Evolutionary conservation across 352 stramenopile genomes (phyloP).

Genomic region (Globisporangium yorkense): DNA sequence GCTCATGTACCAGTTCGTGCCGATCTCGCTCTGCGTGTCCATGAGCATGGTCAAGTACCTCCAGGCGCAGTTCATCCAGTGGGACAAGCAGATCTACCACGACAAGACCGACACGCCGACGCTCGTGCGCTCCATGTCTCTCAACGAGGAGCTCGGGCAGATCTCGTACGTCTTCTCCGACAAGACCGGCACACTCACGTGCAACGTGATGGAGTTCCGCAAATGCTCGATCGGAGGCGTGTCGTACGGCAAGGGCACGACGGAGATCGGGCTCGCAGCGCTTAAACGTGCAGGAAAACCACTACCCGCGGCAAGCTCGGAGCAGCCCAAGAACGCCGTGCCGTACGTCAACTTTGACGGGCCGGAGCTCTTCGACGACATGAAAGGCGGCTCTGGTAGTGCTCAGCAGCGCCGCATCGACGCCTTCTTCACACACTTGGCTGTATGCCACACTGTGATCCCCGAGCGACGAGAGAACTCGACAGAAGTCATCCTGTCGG

Average conservation of each 20-base stretch:
- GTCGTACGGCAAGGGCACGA: slow-evolving; percentile 86
- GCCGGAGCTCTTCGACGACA: slow-evolving; percentile 56
- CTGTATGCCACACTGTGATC: slow-evolving; percentile 95
- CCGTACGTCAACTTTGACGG: slow-evolving; percentile 77
- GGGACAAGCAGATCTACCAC: slow-evolving; percentile 93
- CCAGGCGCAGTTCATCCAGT: slow-evolving; percentile 93
- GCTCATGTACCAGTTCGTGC: slow-evolving; percentile 96
- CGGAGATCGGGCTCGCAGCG: slow-evolving; percentile 70
- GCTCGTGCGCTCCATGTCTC: slow-evolving; percentile 89
- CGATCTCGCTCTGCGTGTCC: slow-evolving; percentile 96
- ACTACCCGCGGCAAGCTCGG: slow-evolving; percentile 23
- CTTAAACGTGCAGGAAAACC: slow-evolving; percentile 55
- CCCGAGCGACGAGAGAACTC: slow-evolving; percentile 89
- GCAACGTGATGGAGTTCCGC: slow-evolving; percentile 98
- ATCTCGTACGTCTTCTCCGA: slow-evolving; percentile 99
- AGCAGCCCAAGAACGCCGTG: slow-evolving; percentile 23
- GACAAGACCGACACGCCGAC: slow-evolving; percentile 81
- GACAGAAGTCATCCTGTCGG: slow-evolving; percentile 51
- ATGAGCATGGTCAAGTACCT: slow-evolving; percentile 95
- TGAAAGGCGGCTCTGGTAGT: slow-evolving; percentile 44
- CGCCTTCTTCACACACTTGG: slow-evolving; percentile 82
- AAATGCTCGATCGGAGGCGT: slow-evolving; percentile 90
- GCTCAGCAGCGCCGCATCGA: slow-evolving; percentile 54
- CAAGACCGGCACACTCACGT: slow-evolving; percentile 99
- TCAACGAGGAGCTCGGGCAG: slow-evolving; percentile 95